Evolutionary conservation across 371 early-diverging fungal species (phyloP).

Genomic region (Vairimorpha ceranae): DNA sequence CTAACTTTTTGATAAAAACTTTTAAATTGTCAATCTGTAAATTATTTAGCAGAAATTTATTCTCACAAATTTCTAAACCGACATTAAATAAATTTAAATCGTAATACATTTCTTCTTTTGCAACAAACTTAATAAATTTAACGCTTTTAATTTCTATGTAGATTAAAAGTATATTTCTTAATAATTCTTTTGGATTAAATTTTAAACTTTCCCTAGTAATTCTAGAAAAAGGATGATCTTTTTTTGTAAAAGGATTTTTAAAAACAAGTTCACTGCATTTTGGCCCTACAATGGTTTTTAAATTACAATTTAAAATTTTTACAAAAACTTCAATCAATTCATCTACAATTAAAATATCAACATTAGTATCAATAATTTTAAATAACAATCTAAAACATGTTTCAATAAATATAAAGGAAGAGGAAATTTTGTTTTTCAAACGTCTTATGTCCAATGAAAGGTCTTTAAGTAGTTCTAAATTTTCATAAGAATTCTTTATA

Average conservation of each 20-base stretch:
- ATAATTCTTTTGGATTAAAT: conserved; percentile 76
- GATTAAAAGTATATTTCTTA: conserved; percentile 75
- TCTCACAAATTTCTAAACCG: conserved; percentile 51
- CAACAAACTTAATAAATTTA: conserved; percentile 65
- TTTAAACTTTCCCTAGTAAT: conserved; percentile 68
- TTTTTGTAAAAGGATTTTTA: conserved; percentile 65
- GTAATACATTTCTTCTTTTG: conserved; percentile 69
- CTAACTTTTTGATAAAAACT: conserved; percentile 67
- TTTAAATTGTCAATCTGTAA: conserved; percentile 67
- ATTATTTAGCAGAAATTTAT: conserved; percentile 40
- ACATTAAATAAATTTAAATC: conserved; percentile 52
- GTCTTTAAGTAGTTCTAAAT: not conserved
- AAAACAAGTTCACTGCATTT: conserved; percentile 78
- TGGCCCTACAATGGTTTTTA: conserved; percentile 80
- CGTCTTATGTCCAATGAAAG: not conserved
- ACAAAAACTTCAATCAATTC: conserved; percentile 83
- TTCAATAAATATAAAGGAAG: conserved; percentile 36
- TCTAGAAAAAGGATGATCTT: not conserved
- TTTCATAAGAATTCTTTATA: not conserved
- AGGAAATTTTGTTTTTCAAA: not conserved
- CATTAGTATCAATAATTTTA: conserved; percentile 27
- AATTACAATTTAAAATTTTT: conserved; percentile 86
- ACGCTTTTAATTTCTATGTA: conserved; percentile 69
- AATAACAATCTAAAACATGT: conserved; percentile 40
- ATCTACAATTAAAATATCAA: conserved; percentile 72